Evolutionary conservation across 2,329 filamentous ascomycete genomes (phyloP), one percentile per base, ranked within the genome.

Genomic region (Ascochyta pisi): DNA sequence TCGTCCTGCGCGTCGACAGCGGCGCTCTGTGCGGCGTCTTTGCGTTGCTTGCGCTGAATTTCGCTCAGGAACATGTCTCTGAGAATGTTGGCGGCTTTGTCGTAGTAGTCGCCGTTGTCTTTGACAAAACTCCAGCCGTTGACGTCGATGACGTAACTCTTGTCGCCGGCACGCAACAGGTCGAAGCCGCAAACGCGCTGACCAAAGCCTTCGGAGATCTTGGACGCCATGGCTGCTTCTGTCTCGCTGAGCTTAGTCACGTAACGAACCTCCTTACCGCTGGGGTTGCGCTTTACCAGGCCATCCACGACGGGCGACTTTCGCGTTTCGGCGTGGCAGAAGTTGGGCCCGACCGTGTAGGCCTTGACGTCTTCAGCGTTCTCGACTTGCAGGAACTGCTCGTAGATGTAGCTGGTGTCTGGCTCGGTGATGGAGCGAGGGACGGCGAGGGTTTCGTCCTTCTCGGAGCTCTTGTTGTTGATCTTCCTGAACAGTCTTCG

Each of bases 101-200:
- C 91, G 74, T 99, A 99, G 76, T 99, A 99, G 58, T 96, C 93
- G 60, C 97, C 94, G 68, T 99, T 99, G 75, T 99, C 96, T 75
- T 99, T 99, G 75, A 99, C 95, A 69, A 99, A 99, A 72, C 94
- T 98, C 96, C 96, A 99, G 12, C 95, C 95, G 74, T 99, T 99
- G 66, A 99, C 95, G 69, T 99, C 95, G 64, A 99, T 99, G 44
- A 99, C 95, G 77, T 92, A 99, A 73, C 94, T 98, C 74, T 91
- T 91, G 15, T 92, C 91, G 45, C 87, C 88, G 12, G 93, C 92
- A 26, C 96, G 88, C 53, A 99, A 82, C 57, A 99, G 83, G 73
- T 99, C 95, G 69, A 99, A 99, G 0, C 95, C 95, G 72, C 95
- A 99, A 3, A 99, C 93, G 50, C 92, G 84, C 75, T 99, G 95